Evolutionary conservation across 1,139 yeast species (phyloP).

Genomic region (Sugiyamaella grinbergsii): DNA sequence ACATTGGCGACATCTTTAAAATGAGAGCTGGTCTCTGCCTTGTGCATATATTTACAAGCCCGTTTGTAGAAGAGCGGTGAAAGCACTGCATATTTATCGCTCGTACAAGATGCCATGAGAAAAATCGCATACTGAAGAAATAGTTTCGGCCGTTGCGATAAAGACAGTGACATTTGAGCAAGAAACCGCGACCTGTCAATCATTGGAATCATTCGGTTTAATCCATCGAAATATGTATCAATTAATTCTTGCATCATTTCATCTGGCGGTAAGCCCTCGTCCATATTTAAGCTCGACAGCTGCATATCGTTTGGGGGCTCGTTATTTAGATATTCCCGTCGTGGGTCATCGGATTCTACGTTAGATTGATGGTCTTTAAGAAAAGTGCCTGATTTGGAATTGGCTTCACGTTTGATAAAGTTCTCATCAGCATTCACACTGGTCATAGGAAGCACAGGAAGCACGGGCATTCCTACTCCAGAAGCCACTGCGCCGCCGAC

Average conservation of each 20-base stretch:
- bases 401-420: neutral
- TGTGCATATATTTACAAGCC: conserved; percentile 32
- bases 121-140: conserved; percentile 39
- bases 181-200: conserved; percentile 32
- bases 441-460: neutral
- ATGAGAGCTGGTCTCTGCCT: conserved; percentile 26
- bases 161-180: conserved; percentile 22
- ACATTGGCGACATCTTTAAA: conserved; percentile 30
- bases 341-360: neutral
- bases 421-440: neutral
- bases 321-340: neutral
- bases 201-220: conserved; percentile 29
- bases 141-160: conserved; percentile 32
- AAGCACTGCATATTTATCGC: conserved; percentile 27
- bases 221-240: conserved; percentile 29
- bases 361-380: neutral
- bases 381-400: neutral
- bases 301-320: conserved; percentile 11
- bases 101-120: conserved; percentile 34
- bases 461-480: conserved; percentile 11
- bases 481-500: conserved; percentile 6
- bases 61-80: conserved; percentile 34
- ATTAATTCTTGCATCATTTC: conserved; percentile 32
- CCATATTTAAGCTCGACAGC: conserved; percentile 26
- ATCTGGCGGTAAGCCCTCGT: conserved; percentile 37